Evolutionary conservation across 257 asterid genomes (phyloP).

Genomic region (Ajuga chamaepitys): DNA sequence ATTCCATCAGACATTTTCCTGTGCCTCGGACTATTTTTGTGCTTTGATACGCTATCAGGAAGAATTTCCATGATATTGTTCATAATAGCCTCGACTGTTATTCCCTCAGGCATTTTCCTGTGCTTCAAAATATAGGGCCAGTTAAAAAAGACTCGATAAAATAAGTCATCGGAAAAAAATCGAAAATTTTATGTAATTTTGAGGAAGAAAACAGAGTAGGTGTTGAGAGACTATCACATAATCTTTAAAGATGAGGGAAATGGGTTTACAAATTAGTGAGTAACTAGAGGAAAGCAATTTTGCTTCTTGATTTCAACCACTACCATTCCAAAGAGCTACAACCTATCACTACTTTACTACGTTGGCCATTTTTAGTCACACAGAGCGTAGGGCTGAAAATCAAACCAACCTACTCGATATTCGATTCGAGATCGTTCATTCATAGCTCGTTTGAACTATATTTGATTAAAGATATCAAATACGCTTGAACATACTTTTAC

Average conservation of each 20-base stretch:
- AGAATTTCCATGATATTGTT: constrained; percentile 55
- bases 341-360: not conserved
- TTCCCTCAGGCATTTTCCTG: constrained; percentile 67
- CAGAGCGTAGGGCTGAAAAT: too few relatives aligned
- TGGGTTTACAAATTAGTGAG: not conserved
- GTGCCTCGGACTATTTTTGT: constrained; percentile 29
- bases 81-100: constrained; percentile 54
- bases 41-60: constrained; percentile 46
- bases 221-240: not conserved
- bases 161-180: not conserved
- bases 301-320: not conserved
- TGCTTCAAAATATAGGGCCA: not conserved
- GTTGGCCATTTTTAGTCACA: too few relatives aligned
- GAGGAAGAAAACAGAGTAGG: not conserved
- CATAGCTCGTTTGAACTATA: too few relatives aligned
- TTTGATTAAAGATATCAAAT: too few relatives aligned
- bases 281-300: too few relatives aligned
- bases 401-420: too few relatives aligned
- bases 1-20: constrained; percentile 69
- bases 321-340: not conserved
- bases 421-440: too few relatives aligned
- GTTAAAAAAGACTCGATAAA: not conserved
- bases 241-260: not conserved
- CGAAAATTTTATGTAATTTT: not conserved
- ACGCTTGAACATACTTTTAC: too few relatives aligned